phyloP scores from a whole-genome alignment of 2,329 filamentous ascomycete species.

The Corinectria fuckeliana region DNA sequence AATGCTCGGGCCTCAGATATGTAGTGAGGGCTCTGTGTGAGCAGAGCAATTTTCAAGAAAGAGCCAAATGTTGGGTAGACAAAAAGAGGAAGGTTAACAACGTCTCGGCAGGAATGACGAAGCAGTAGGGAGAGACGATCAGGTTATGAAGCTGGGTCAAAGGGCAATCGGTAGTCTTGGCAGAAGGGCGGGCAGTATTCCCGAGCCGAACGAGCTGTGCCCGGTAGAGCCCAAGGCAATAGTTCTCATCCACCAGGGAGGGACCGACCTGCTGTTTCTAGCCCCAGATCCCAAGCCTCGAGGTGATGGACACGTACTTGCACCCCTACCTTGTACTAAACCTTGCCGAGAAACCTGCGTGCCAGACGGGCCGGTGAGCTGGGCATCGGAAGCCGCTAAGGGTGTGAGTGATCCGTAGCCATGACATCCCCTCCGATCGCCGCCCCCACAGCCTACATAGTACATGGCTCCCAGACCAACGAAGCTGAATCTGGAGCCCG shows the following conservation, averaged over 20 bases:
- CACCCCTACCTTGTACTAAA: slow-evolving; percentile 28
- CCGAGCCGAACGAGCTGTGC: slow-evolving; percentile 13
- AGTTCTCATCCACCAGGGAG: slow-evolving; percentile 11
- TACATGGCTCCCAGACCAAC: slow-evolving; percentile 18
- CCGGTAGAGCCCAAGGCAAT: slow-evolving; percentile 14
- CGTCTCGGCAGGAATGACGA: neutral
- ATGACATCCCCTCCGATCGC: slow-evolving; percentile 23
- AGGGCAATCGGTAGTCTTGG: slow-evolving; percentile 1
- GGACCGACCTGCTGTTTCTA: slow-evolving; percentile 10
- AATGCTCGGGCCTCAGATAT: neutral
- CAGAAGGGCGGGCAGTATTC: slow-evolving; percentile 6
- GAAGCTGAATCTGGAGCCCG: slow-evolving; percentile 24
- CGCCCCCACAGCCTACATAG: slow-evolving; percentile 22
- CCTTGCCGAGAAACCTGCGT: slow-evolving; percentile 23
- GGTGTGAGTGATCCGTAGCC: slow-evolving; percentile 25
- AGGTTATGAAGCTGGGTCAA: slow-evolving; percentile 8
- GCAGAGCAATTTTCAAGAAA: neutral
- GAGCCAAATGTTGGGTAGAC: neutral
- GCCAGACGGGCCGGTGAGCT: slow-evolving; percentile 31
- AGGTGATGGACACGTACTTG: slow-evolving; percentile 13
- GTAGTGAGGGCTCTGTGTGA: neutral
- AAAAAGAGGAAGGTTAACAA: neutral
- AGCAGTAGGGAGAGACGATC: neutral
- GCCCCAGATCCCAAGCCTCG: slow-evolving; percentile 15
- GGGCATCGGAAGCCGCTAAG: slow-evolving; percentile 26